Evolutionary conservation across 2,329 filamentous ascomycete species (phyloP), one percentile per base, ranked within the genome.

Genomic region (Paraphaeosphaeria sporulosa): DNA sequence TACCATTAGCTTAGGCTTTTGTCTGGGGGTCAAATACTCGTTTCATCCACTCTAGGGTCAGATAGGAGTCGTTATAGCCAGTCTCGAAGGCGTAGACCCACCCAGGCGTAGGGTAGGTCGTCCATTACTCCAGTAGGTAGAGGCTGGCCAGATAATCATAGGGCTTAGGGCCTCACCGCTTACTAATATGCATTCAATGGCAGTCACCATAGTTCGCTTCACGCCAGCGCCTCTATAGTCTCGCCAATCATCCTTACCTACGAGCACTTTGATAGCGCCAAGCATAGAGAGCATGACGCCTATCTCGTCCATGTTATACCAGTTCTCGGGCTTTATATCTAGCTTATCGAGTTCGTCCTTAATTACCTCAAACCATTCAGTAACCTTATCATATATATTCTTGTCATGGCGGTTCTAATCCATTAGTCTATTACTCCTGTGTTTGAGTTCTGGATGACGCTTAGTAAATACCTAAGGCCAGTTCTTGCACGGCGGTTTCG

Each of bases 31-130:
- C 32, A 15, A 55, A 59, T 43, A 53, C 34, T n/a, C 43, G 48
- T 32, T 38, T 70, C n/a, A 77, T 59, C 75, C 65, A 78, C 60
- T 78, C 55, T 3, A 76, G 67, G 63, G 65, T 77, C 27, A 77
- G 72, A 30, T 69, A 63, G n/a, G 66, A 73, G 60, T 76, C 61
- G 36, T 56, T 62, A 46, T 71, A 70, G 9, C 64, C 47, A 43
- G 25, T n/a, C 25, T 62, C 48, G 44, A 12, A 36, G 13, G 49
- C 55, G 34, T 61, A 65, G n/a, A 59, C 58, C 64, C 59, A 67
- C 52, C 63, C 46, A 40, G 64, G 64, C 23, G 63, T 64, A 12
- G 56, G 48, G 32, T 30, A 59, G 3, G 43, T 55, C 5, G 43
- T 59, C 43, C 55, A 67, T 61, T 64, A 42, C 57, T 57, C 9